Base-by-base conservation (phyloP, 2,329 filamentous ascomycete genomes). In the Hymenoscyphus repandus region DNA sequence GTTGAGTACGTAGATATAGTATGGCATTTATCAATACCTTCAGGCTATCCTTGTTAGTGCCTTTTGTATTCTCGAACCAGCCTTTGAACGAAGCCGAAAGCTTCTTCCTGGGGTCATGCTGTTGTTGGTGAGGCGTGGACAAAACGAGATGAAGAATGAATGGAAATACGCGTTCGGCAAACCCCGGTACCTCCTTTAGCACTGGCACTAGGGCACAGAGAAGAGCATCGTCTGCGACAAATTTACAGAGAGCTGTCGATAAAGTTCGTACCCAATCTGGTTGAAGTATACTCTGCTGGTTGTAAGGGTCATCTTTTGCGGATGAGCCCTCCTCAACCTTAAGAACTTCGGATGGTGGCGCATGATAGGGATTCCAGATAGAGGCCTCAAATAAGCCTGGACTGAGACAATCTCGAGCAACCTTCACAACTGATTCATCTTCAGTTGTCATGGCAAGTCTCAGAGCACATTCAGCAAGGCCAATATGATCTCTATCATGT, bases 111-210 rank as follows among this genome's bases (percentile, higher is more conserved):
- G 82, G 70, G 1, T 68, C 70, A 55, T 82, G 78, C 27, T 83
- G 77, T 36, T 76, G 74, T 27, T 85, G 77, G n/a, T 78, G 69
- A 61, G 92, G 85, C 37, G 80, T 78, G 1, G 83, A 72, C 0
- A 99, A 74, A 13, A 90, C 82, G 38, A 96, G 74, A 68, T 99
- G 95, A 2, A 95, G 73, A 47, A 97, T 79, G 58, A 88, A 95
- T 0, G 91, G 90, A 45, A 97, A 85, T 0, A 89, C 74, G 38
- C 83, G 78, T 53, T 84, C 78, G 0, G 90, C 86, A 63, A 96
- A 83, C 0, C 80, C 79, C 37, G 80, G 76, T 22, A 92, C 80
- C 11, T 77, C 75, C 11, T 73, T 68, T 4, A 96, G 72, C 36
- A 93, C 77, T 5, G 80, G 79, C 1, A 79, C 73, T 20, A 97